Evolutionary conservation across 1,139 yeast genomes (phyloP).

Genomic region (Schizosaccharomyces versatilis): DNA sequence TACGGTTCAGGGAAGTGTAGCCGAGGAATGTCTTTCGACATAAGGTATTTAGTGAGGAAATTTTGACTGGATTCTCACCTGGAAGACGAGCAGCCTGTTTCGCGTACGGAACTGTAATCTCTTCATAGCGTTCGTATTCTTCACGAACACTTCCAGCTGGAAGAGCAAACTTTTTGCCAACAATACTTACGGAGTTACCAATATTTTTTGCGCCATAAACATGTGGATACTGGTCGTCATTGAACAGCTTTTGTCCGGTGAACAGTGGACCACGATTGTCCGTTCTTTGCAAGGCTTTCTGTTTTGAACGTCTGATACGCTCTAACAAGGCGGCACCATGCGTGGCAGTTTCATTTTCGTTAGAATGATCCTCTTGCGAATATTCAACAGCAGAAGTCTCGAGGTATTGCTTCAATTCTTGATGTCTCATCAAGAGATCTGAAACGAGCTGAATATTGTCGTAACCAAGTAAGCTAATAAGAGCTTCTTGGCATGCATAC

Average conservation of each 20-base stretch:
- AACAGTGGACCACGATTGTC: constrained; percentile 24
- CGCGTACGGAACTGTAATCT: constrained; percentile 62
- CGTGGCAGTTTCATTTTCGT: not conserved
- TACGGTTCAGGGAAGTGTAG: constrained; percentile 56
- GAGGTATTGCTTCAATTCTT: no score
- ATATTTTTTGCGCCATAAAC: constrained; percentile 56
- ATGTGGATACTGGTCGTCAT: constrained; percentile 52
- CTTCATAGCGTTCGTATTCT: constrained; percentile 39
- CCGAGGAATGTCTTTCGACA: constrained; percentile 72
- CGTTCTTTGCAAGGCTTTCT: constrained; percentile 13
- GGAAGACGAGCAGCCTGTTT: constrained; percentile 27
- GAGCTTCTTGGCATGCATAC: constrained; percentile 40
- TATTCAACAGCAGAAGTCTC: not conserved
- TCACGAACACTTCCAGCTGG: constrained; percentile 66
- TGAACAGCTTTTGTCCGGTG: constrained; percentile 10
- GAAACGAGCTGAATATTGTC: constrained; percentile 66
- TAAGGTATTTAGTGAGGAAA: constrained; percentile 40
- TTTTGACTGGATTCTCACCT: constrained; percentile 33
- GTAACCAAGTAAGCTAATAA: constrained; percentile 65
- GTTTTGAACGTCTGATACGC: not conserved
- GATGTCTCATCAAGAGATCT: constrained; percentile 24
- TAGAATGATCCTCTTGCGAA: not conserved
- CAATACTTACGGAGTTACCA: constrained; percentile 42
- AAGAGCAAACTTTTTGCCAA: constrained; percentile 57
- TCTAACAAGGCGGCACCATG: not conserved